Percentiles rank a stretch among this genome's conserved stretches.
Conservation (phyloP, 306 rosid genomes). For the Malus asiatica region DNA sequence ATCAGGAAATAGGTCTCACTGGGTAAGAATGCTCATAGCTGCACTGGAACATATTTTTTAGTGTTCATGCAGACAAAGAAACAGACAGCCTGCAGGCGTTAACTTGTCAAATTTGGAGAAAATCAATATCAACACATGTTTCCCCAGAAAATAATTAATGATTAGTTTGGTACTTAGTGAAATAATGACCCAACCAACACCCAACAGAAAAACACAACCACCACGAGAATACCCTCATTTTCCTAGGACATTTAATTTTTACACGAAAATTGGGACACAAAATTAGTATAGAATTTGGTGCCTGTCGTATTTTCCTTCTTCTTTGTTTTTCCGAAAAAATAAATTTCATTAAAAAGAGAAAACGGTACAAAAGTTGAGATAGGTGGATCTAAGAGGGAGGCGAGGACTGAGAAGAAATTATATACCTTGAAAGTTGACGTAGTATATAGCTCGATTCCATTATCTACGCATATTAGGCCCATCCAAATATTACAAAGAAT, state of each 20-base stretch:
- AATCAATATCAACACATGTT: slow-evolving; percentile 29
- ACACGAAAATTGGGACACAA: slow-evolving; percentile 16
- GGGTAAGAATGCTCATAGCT: not conserved
- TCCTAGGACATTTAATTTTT: slow-evolving; percentile 28
- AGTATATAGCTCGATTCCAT: too few species aligned
- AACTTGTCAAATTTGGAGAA: slow-evolving; percentile 35
- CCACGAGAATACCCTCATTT: slow-evolving; percentile 28
- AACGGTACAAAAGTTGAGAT: too few species aligned
- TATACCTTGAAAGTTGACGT: too few species aligned
- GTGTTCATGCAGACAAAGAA: slow-evolving; percentile 25
- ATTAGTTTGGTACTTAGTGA: slow-evolving; percentile 31
- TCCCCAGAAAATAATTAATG: slow-evolving; percentile 25
- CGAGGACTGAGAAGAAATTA: too few species aligned
- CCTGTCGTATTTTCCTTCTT: not conserved
- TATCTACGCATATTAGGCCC: too few species aligned
- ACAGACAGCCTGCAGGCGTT: slow-evolving; percentile 53
- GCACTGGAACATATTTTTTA: not conserved
- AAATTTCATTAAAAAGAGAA: too few species aligned
- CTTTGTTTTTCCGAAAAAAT: too few species aligned
- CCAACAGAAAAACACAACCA: not conserved
- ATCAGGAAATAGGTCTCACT: not conserved
- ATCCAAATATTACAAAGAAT: too few species aligned
- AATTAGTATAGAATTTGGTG: slow-evolving; percentile 17
- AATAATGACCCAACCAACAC: slow-evolving; percentile 33
- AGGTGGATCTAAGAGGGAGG: too few species aligned